Evolutionary conservation across 805 yeast species (phyloP).

Genomic region (Suhomyces kilbournensis): DNA sequence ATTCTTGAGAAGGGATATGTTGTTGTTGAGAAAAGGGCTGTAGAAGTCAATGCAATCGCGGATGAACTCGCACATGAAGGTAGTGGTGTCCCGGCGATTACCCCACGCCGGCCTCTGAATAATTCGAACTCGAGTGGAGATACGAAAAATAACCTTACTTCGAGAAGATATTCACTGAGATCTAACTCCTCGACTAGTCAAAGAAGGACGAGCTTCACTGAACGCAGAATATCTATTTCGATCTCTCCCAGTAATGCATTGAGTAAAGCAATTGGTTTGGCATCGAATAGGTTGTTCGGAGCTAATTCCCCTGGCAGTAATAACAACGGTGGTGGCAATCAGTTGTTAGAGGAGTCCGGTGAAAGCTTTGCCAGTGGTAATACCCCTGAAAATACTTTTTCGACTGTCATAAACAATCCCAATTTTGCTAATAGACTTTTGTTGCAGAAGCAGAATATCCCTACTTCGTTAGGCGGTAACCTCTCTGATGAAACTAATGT

Average conservation of each 20-base stretch:
- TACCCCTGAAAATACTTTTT: conserved; percentile 8
- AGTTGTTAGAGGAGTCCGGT: conserved; percentile 10
- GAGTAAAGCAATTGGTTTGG: conserved; percentile 81
- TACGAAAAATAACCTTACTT: conserved; percentile 14
- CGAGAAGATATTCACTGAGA: conserved; percentile 39
- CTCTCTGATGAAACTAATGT: neutral
- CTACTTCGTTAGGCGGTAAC: conserved; percentile 19
- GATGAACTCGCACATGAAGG: conserved; percentile 79
- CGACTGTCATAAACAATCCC: conserved; percentile 25
- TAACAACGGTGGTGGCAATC: conserved; percentile 6
- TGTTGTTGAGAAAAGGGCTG: conserved; percentile 90
- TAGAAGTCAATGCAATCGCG: conserved; percentile 92
- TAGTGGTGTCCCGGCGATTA: conserved; percentile 47
- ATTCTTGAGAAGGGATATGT: conserved; percentile 83
- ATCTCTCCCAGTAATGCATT: conserved; percentile 85
- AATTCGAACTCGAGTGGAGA: conserved; percentile 20
- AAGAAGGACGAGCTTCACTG: conserved; percentile 61
- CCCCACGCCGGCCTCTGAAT: conserved; percentile 23
- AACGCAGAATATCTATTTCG: conserved; percentile 63
- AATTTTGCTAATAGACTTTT: conserved; percentile 35
- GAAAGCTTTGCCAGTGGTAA: conserved; percentile 2
- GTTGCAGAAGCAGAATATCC: conserved; percentile 33
- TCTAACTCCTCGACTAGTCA: conserved; percentile 48
- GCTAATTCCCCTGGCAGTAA: conserved; percentile 2
- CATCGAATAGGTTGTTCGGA: conserved; percentile 85